Percentiles rank a stretch among this genome's conserved stretches.
Evolutionary conservation across 352 stramenopile genomes (phyloP).

Genomic region (Globisporangium acanthophoron): DNA sequence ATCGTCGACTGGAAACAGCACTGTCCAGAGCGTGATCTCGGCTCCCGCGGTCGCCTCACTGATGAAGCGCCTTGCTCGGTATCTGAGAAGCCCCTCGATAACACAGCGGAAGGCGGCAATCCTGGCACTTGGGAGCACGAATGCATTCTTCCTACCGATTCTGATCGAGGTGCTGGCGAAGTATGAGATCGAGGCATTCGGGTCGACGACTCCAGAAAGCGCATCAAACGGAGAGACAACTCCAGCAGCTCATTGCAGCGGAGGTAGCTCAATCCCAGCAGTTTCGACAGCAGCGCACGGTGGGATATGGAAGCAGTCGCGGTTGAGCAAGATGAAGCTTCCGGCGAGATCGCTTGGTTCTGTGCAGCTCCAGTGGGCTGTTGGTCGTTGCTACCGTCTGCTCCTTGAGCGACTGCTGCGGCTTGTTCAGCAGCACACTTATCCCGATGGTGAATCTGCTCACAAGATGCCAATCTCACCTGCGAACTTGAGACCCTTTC

Average conservation of each 20-base stretch:
- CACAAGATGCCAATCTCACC: not conserved
- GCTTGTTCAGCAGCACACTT: not conserved
- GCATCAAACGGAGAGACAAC: too few species aligned
- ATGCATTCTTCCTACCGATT: constrained; percentile 23
- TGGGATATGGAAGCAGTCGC: constrained; percentile 12
- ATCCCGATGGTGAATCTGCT: not conserved
- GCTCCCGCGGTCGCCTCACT: constrained; percentile 32
- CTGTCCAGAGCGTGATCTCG: constrained; percentile 33
- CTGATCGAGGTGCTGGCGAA: constrained; percentile 47
- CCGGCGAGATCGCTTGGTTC: constrained; percentile 6
- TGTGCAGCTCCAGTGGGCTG: constrained; percentile 48
- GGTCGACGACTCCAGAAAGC: not conserved
- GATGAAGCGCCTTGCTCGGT: constrained; percentile 45
- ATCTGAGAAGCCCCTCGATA: constrained; percentile 47
- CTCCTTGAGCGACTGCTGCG: constrained; percentile 26
- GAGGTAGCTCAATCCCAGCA: not conserved
- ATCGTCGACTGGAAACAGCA: constrained; percentile 6
- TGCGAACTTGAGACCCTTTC: constrained; percentile 10
- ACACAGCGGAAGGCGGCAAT: constrained; percentile 53
- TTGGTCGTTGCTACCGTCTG: constrained; percentile 48
- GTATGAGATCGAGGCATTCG: constrained; percentile 53
- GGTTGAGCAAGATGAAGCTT: constrained; percentile 8
- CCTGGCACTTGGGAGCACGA: constrained; percentile 43
- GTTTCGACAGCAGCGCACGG: not conserved
- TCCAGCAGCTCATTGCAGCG: not conserved